Percentiles rank a stretch among this genome's conserved stretches.
phyloP scores from a whole-genome alignment of 2,329 filamentous ascomycete species.

The Ophiocordyceps camponoti-rufipedis region DNA sequence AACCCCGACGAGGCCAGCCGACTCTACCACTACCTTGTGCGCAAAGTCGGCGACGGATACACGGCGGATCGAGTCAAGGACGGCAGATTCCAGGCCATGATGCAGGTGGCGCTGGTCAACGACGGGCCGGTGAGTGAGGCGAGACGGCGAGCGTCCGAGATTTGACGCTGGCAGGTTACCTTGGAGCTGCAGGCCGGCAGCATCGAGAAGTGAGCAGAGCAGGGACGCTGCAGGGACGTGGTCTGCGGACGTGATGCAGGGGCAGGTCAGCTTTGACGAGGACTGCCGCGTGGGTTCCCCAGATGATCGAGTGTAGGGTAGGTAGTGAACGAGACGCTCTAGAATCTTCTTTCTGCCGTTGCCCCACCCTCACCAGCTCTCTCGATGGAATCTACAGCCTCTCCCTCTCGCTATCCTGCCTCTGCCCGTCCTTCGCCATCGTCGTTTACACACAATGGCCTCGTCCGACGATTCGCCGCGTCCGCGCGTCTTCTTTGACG shows the following conservation, averaged over 20 bases:
- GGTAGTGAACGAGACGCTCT: too few species aligned
- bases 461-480: constrained; percentile 25
- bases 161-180: constrained; percentile 5
- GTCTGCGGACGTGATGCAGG: too few species aligned
- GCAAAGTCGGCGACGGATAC: constrained; percentile 58
- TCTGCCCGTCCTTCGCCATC: neutral
- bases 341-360: too few species aligned
- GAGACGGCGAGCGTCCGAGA: neutral
- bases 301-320: too few species aligned
- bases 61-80: constrained; percentile 63
- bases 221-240: too few species aligned
- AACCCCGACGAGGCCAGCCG: constrained; percentile 58
- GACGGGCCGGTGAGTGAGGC: constrained; percentile 44
- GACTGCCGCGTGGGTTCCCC: too few species aligned
- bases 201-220: too few species aligned
- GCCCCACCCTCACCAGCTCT: too few species aligned
- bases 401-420: neutral
- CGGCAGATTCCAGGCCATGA: constrained; percentile 97
- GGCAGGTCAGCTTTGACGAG: too few species aligned
- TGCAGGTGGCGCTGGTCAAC: constrained; percentile 88
- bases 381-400: neutral
- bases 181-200: constrained; percentile 4
- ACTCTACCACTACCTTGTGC: constrained; percentile 71
- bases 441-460: constrained; percentile 14
- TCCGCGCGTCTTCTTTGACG: constrained; percentile 82